A percentile compares a stretch with the other conserved stretches of the same genome.
Conservation (phyloP, 2,329 filamentous ascomycete species). For the Cyclaneusma minus region DNA sequence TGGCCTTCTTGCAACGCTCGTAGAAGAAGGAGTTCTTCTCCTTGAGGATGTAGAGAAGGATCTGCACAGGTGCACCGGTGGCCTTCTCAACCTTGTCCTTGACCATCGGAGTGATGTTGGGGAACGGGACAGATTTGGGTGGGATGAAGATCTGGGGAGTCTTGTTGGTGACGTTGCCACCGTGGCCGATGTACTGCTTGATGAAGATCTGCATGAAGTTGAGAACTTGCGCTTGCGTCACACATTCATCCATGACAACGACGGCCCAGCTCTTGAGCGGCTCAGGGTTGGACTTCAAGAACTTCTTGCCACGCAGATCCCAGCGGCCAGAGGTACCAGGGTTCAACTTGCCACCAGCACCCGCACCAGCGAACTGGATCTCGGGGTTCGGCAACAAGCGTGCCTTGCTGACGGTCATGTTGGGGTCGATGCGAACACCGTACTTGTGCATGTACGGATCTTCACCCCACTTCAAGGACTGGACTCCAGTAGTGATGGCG, state of each 20-base stretch:
- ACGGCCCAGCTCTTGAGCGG: constrained; percentile 64
- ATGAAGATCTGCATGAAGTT: constrained; percentile 46
- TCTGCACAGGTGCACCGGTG: constrained; percentile 35
- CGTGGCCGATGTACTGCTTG: constrained; percentile 42
- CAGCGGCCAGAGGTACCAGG: constrained; percentile 62
- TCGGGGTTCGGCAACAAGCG: constrained; percentile 55
- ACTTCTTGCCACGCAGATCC: constrained; percentile 74
- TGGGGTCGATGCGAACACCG: constrained; percentile 50
- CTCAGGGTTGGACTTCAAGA: constrained; percentile 45
- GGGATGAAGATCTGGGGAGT: constrained; percentile 24
- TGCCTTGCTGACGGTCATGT: constrained; percentile 53
- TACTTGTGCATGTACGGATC: constrained; percentile 62
- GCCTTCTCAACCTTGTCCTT: constrained; percentile 2
- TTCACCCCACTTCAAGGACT: constrained; percentile 46
- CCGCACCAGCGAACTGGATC: constrained; percentile 44
- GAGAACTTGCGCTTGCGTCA: constrained; percentile 28
- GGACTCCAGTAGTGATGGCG: constrained; percentile 54
- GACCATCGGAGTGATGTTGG: constrained; percentile 1
- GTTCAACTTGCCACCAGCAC: constrained; percentile 31
- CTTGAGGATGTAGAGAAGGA: constrained; percentile 65
- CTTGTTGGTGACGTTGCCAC: constrained; percentile 34
- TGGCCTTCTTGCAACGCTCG: constrained; percentile 74
- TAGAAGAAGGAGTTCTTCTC: constrained; percentile 61
- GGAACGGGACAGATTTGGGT: constrained; percentile 1
- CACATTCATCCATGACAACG: constrained; percentile 43